Percentiles rank a stretch among this genome's conserved stretches.
Conservation (phyloP, 2,329 filamentous ascomycete genomes). For the Raffaelea deltoideospora region DNA sequence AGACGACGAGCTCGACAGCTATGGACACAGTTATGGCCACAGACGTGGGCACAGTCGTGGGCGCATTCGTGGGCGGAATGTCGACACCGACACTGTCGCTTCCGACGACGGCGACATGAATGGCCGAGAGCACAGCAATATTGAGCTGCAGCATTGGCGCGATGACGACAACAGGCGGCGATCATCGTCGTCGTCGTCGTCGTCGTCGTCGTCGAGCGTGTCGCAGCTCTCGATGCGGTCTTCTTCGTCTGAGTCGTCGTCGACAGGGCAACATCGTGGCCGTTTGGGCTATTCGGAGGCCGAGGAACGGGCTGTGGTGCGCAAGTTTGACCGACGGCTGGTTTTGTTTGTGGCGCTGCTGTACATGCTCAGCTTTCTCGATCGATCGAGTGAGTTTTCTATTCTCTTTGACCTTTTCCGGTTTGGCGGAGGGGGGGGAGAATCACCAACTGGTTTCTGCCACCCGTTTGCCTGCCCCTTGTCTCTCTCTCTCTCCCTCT, state of each 20-base stretch:
- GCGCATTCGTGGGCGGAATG: too few species aligned
- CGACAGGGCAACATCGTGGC: too few species aligned
- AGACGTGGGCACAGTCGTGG: too few species aligned
- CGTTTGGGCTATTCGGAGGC: conserved; percentile 36
- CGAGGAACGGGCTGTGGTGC: conserved; percentile 57
- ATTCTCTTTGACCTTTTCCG: not conserved
- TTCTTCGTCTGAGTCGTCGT: not conserved
- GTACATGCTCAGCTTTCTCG: conserved; percentile 74
- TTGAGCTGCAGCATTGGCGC: conserved; percentile 3
- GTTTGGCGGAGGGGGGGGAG: too few species aligned
- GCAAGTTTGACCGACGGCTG: conserved; percentile 62
- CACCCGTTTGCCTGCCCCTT: too few species aligned
- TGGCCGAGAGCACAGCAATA: too few species aligned
- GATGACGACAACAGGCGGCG: not conserved
- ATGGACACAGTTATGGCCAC: too few species aligned
- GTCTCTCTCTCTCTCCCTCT: not conserved
- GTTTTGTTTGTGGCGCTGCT: conserved; percentile 70
- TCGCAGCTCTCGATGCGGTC: not conserved
- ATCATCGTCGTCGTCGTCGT: not conserved
- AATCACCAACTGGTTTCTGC: too few species aligned
- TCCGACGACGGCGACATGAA: too few species aligned
- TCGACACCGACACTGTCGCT: too few species aligned
- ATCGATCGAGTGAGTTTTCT: conserved; percentile 53
- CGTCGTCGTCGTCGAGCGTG: not conserved
- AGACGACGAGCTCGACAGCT: too few species aligned